A percentile compares a stretch with the other conserved stretches of the same genome.
Evolutionary conservation across 257 asterid genomes (phyloP).

Genomic region (Solanum verrucosum): DNA sequence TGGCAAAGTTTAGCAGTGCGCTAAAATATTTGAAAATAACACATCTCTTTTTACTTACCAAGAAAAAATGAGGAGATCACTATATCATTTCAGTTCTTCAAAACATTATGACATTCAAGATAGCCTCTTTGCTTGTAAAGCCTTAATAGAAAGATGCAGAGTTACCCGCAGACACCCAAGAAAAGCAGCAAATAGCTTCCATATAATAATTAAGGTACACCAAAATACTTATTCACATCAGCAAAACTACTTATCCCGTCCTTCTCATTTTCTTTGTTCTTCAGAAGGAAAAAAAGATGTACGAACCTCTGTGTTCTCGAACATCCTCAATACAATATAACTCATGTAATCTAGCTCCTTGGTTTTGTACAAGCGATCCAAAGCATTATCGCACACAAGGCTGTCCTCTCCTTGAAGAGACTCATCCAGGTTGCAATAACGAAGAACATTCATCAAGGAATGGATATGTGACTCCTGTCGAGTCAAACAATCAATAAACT

Average conservation of each 20-base stretch:
- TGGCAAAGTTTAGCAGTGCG: background rate
- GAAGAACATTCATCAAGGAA: conserved; percentile 95
- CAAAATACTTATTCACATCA: background rate
- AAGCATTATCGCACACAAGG: conserved; percentile 69
- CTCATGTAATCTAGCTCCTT: conserved; percentile 99
- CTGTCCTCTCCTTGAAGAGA: conserved; percentile 81
- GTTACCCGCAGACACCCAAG: background rate
- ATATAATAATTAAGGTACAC: background rate
- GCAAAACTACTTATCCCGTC: background rate
- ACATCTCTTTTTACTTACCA: background rate
- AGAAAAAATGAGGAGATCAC: background rate
- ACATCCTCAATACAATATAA: conserved; percentile 83
- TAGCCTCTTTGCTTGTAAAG: background rate
- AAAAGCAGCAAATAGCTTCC: background rate
- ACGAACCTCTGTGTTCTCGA: conserved; percentile 85
- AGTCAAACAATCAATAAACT: background rate
- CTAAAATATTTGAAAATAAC: background rate
- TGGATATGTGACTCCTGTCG: conserved; percentile 95
- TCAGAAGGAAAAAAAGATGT: conserved; percentile 1
- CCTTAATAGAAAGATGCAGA: background rate
- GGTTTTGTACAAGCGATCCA: conserved; percentile 73
- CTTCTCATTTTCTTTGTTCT: background rate
- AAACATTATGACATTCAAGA: background rate
- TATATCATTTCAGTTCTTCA: background rate
- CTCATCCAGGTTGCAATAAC: conserved; percentile 94